Base-by-base conservation (phyloP, 2,329 filamentous ascomycete species). In the Epichloe sibirici region DNA sequence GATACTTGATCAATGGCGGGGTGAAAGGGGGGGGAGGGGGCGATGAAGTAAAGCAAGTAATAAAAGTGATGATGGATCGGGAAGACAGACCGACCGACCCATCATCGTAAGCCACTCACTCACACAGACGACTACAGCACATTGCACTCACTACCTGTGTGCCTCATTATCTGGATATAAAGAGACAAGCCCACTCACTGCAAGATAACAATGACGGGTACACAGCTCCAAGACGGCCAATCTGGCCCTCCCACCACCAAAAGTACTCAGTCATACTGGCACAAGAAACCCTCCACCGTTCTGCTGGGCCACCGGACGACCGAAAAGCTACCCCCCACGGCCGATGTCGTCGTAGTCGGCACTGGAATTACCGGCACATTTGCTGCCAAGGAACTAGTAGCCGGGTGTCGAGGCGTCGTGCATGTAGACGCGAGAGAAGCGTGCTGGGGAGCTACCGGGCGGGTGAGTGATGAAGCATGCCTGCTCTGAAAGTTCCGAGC, bases 401-500 rank as follows among this genome's bases (percentile, higher is more conserved):
- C 70, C 53, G 70, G 66, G 40, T 71, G 74, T 5, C 69, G 75
- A 54, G 73, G 69, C n/a, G 76, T 90, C 7, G 73, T 90, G 5
- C 76, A 90, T 71, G 73, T 91, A 5, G 87, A 91, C 68, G 87
- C 87, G 13, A 75, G 87, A 60, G 86, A 90, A 70, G 85, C 83
- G 4, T 90, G 86, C 62, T 90, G 80, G 79, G 87, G 87, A 17
- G 87, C 87, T n/a, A 91, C 86, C 1, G 86, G 87, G n/a, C 71
- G 86, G 62, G 84, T 87, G 62, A 74, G 81, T 73, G 15, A 4
- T 13, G 8, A 8, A 28, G 17, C n/a, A 51, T 46, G 34, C 11
- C 34, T 28, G 17, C 5, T 21, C 15, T 38, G 37, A 28, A 37
- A 6, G 23, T 48, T 43, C 37, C 17, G n/a, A 42, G 28, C 8